phyloP scores from a whole-genome alignment of 108 stramenopile species.

The Cyclotella choctawhatcheeana region DNA sequence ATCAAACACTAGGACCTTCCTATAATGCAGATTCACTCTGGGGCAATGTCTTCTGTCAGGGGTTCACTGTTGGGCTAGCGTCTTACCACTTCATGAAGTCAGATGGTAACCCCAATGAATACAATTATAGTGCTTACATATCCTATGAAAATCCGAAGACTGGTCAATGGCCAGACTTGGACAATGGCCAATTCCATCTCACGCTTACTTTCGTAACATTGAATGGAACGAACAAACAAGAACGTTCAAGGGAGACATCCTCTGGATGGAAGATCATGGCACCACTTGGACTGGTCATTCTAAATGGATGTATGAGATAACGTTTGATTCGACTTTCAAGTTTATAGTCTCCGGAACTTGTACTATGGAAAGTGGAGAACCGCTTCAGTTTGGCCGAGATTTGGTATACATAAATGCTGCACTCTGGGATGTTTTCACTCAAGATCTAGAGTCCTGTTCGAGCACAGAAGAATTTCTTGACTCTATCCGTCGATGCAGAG shows the following conservation, averaged over 20 bases:
- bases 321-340: constrained; percentile 62
- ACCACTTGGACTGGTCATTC: constrained; percentile 71
- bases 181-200: constrained; percentile 70
- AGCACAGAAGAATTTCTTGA: constrained; percentile 25
- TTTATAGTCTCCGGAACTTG: constrained; percentile 62
- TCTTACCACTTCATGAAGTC: constrained; percentile 73
- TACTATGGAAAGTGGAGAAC: constrained; percentile 32
- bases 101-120: constrained; percentile 5
- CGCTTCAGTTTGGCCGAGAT: constrained; percentile 37
- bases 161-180: constrained; percentile 65
- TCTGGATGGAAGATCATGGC: constrained; percentile 62
- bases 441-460: constrained; percentile 4
- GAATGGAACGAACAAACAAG: constrained; percentile 49
- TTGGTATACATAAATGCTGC: constrained; percentile 50
- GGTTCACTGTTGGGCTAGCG: constrained; percentile 66
- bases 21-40: constrained; percentile 58
- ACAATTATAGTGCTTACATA: constrained; percentile 66
- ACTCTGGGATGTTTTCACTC: constrained; percentile 19
- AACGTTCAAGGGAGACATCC: constrained; percentile 68
- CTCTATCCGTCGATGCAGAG: constrained; percentile 24
- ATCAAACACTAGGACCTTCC: constrained; percentile 23
- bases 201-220: constrained; percentile 59
- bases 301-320: constrained; percentile 73
- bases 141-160: constrained; percentile 70
- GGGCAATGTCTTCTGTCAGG: constrained; percentile 81